Base-by-base conservation (phyloP, 306 rosid genomes). In the Vigna nakashimae region DNA sequence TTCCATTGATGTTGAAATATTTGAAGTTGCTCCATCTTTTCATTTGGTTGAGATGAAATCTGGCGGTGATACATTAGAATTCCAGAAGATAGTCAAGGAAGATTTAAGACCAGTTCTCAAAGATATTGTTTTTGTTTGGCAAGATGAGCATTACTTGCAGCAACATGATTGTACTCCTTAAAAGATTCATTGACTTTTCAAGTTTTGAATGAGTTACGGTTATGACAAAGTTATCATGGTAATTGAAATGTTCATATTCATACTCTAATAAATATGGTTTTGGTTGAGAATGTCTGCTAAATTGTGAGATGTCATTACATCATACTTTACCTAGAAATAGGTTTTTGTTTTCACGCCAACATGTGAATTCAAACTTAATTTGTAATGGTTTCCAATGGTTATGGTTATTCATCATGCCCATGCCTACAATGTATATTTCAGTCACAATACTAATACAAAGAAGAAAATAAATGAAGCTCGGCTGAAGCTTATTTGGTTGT, bases 31-130 rank as follows among this genome's bases (percentile, higher is more conserved):
- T 7, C 76, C 85, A 20, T 67, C 83, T 66, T 82, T 86, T 63
- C 74, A 86, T 76, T 76, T 86, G 81, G 77, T 86, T 38, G 89
- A 86, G 83, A 72, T 86, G 49, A 86, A 76, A 17, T 76, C 80
- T 1, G 15, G 67, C 40, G 89, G 87, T 9, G 82, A 82, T 79
- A 10, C 81, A 24, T 22, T 67, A 18, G 87, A 86, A 60, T 86
- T 76, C 85, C 85, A 76, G 64, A 83, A 83, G 87, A 76, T 79
- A 73, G 28, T 82, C 69, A 64, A 67, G 65, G 89, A 82, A 14
- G 67, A 79, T 40, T 82, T 86, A 69, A 76, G 67, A 72, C 89
- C 87, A 18, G 81, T 76, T 68, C 87, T 86, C 26, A 76, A 63
- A 68, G 85, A 80, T 9, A 76, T 86, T 76, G 83, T 73, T 9